Base-by-base conservation (phyloP, 1,284 basidiomycete genomes). In the Neonothopanus nambi region DNA sequence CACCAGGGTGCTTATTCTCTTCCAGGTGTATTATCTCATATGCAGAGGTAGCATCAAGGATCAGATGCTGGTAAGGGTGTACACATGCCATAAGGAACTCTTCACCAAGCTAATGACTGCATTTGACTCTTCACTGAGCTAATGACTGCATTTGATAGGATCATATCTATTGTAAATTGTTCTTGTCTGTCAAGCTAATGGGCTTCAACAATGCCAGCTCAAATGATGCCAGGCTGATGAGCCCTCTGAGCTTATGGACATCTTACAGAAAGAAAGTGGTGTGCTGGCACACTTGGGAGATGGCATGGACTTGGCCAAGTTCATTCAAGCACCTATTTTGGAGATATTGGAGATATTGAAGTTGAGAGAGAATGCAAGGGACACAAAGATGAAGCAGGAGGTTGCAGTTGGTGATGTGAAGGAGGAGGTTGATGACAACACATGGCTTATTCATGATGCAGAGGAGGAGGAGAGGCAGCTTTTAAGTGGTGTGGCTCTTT, bases 11-110 rank as follows among this genome's bases (percentile, higher is more conserved):
- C 26, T 28, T 5, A 28, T 5, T 28, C 37, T 13, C n/a, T 17
- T 43, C 15, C 55, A 81, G 79, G 80, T 82, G 3, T 84, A 80
- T 60, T 74, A 80, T 17, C 65, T 83, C 20, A 78, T 83, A 40
- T 82, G 80, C 59, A 69, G 70, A 45, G 80, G 78, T 11, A 84
- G 79, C 49, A 84, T 86, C 30, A 84, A 86, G 62, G 82, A 86
- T 58, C 84, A 85, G 60, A 84, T 84, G 79, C 71, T 84, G n/a
- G 58, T 57, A 15, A 21, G 58, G 40, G 18, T 33, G 24, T 12
- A 13, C 21, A 4, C 9, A 12, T 8, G 40, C 24, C 18, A 11
- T 24, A 13, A 23, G 12, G 3, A 9, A 26, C n/a, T 43, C 9
- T 8, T 39, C 7, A 7, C 20, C n/a, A 5, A 13, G 30, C 26